Evolutionary conservation across 129 eudicot species (phyloP), one percentile per base, ranked within the genome.

Genomic region (Apium graveolens): DNA sequence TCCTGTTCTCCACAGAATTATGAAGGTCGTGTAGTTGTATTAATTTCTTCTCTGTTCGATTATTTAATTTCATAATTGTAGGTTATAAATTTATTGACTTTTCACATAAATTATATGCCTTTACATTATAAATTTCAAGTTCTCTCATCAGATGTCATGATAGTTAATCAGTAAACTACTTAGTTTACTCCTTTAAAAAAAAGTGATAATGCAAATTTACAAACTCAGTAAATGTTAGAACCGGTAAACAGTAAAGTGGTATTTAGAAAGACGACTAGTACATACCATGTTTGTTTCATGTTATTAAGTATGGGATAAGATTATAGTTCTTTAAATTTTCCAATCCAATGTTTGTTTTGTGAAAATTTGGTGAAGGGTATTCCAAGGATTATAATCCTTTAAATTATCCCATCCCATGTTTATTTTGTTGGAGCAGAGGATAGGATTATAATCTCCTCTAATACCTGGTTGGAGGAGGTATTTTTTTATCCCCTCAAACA

Each of bases 11-110:
- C 90, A 62, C 87, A 87, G 72, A 93, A 86, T 26, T 44, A 77
- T 78, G 84, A 81, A 89, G 98, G 98, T 93, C 89, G 34, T 43
- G 98, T 93, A 90, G 34, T 42, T 70, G 5, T 4, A 60, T 5
- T 3, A 26, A 26, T 73, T 41, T 73, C 21, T 72, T 41, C 2
- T 43, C 37, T 27, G 37, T 73, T n/a, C 3, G 0, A 41, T 17
- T 39, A 21, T 26, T 49, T 21, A 21, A 43, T 43, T 46, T n/a
- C 29, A 38, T 9, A 42, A 27, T 71, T 20, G 32, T 71, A 71
- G 20, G 41, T 14, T 39, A 57, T 35, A 18, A 42, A 73, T 42
- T 7, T 24, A 4, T 12, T 73, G 8, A 24, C 29, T 12, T 1
- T 42, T 73, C 18, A 2, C 4, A 14, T 42, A 42, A 11, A 9